A percentile compares a stretch with the other conserved stretches of the same genome.
These are phyloP conservation scores for Phialophora macrospora DNA, from an alignment of 2,329 filamentous ascomycete species.

Conservation along the genomic window DNA sequence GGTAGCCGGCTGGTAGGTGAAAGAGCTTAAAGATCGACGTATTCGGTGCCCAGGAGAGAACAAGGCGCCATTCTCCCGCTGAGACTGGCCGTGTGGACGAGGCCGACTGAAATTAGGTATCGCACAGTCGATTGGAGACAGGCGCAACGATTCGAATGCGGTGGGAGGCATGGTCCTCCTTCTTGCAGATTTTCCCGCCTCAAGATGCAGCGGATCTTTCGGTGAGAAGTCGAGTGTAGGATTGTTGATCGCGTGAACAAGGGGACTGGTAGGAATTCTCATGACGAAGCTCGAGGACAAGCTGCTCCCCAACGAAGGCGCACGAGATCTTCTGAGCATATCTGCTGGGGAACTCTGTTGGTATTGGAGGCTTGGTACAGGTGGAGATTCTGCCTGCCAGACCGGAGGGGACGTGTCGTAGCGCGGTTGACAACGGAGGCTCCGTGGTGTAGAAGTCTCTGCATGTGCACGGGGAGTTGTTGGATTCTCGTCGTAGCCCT, in stretches of 20 bases:
- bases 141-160: slow-evolving; percentile 58
- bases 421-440: neutral
- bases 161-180: slow-evolving; percentile 74
- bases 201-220: slow-evolving; percentile 48
- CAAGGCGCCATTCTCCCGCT: slow-evolving; percentile 57
- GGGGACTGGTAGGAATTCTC: slow-evolving; percentile 85
- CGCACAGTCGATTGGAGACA: slow-evolving; percentile 45
- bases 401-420: slow-evolving; percentile 20
- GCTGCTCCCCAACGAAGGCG: slow-evolving; percentile 71
- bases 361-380: slow-evolving; percentile 16
- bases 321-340: slow-evolving; percentile 43
- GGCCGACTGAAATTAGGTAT: slow-evolving; percentile 51
- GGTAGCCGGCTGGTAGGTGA: slow-evolving; percentile 53
- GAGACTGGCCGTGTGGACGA: slow-evolving; percentile 34
- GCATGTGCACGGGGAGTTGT: neutral
- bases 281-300: slow-evolving; percentile 80
- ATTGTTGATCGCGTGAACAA: slow-evolving; percentile 87
- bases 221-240: slow-evolving; percentile 72
- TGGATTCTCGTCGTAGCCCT: slow-evolving; percentile 38
- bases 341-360: slow-evolving; percentile 13
- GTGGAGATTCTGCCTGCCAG: slow-evolving; percentile 41
- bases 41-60: slow-evolving; percentile 66
- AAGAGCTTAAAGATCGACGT: slow-evolving; percentile 72
- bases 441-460: slow-evolving; percentile 8
- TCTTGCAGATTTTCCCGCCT: slow-evolving; percentile 51